Evolutionary conservation across 1,139 yeast species (phyloP).

Genomic region (Scheffersomyces segobiensis): DNA sequence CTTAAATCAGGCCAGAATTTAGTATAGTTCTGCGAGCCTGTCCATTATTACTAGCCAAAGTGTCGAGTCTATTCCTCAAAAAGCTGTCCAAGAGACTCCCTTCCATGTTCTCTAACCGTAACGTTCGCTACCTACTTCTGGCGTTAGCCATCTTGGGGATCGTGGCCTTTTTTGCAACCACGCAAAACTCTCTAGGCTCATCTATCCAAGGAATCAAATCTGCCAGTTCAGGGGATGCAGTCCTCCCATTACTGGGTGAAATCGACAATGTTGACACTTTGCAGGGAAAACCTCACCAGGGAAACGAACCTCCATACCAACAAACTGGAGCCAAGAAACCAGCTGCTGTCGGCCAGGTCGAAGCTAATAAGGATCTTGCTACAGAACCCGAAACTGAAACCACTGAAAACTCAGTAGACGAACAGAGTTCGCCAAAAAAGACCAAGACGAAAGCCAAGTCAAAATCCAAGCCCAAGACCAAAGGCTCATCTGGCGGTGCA

Average conservation of each 20-base stretch:
- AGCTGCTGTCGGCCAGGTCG: slow-evolving; percentile 10
- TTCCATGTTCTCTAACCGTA: slow-evolving; percentile 37
- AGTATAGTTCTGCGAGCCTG: slow-evolving; percentile 3
- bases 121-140: slow-evolving; percentile 36
- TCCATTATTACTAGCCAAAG: slow-evolving; percentile 6
- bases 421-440: neutral
- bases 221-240: slow-evolving; percentile 22
- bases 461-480: neutral
- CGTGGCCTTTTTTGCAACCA: slow-evolving; percentile 37
- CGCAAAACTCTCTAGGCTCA: slow-evolving; percentile 28
- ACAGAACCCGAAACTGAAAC: slow-evolving; percentile 1
- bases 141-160: slow-evolving; percentile 36
- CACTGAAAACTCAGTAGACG: neutral
- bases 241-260: slow-evolving; percentile 2
- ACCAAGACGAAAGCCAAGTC: neutral
- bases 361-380: slow-evolving; percentile 24
- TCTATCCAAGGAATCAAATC: slow-evolving; percentile 30
- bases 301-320: slow-evolving; percentile 39
- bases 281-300: slow-evolving; percentile 35
- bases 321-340: slow-evolving; percentile 7
- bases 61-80: slow-evolving; percentile 1
- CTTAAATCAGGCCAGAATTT: neutral
- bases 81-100: neutral
- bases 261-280: slow-evolving; percentile 27
- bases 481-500: neutral